Evolutionary conservation across 768 basidiomycete genomes (phyloP), one percentile per base, ranked within the genome.

Genomic region (Leccinum olivaceopallidum): DNA sequence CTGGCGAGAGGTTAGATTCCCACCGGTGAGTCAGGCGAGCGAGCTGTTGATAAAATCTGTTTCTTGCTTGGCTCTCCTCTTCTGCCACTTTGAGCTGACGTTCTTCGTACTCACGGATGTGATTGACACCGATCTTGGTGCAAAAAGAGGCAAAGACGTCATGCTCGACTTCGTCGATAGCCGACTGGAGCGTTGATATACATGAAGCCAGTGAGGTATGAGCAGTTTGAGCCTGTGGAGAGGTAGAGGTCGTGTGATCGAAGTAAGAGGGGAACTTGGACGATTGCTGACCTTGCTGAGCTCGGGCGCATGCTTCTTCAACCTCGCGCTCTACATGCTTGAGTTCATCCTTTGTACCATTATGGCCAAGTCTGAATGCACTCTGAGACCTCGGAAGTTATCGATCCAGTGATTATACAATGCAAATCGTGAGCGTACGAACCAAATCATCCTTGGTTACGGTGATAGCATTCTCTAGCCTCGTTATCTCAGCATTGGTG

Each of bases 101-200:
- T 70, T 94, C 90, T 74, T 98, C 96, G 71, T 95, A 99, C 66
- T 95, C 93, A 28, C 95, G 85, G 63, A 99, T 94, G 74, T 87
- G 87, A 16, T 76, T 72, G 7, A 97, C 88, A 10, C 85, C 83
- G 64, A 98, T 94, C 65, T 85, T 83, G 39, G 75, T 71, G 70
- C 95, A 98, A 77, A 99, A 98, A 4, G 76, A 73, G 1, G 74
- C 77, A 69, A 95, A 98, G 13, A 95, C 76, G 3, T 78, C 78
- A 68, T 94, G 92, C 70, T 98, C 97, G 0, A 91, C 94, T 7
- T 77, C 79, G 64, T 94, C 82, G 67, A 98, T 80, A 5, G 81
- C 79, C 4, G 76, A 71, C 20, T 81, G 76, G 22, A 95, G 76
- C 20, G 76, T 73, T 10, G 80, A 78, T 50, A 91, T 83, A 62